phyloP scores from a whole-genome alignment of 1,284 basidiomycete genomes.

The Ganoderma boninense region DNA sequence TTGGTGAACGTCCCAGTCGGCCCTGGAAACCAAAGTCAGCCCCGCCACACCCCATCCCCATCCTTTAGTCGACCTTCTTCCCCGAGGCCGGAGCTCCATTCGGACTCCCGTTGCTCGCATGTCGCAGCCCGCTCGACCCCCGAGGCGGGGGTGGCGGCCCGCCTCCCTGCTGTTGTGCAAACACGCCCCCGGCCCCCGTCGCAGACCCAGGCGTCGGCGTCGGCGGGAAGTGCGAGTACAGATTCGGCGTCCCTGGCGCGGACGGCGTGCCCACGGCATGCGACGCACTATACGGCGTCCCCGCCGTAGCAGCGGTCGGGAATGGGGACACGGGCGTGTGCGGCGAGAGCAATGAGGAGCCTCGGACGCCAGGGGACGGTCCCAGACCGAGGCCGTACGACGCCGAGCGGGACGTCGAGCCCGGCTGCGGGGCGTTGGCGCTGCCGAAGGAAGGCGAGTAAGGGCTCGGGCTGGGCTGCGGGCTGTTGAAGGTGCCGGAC shows the following conservation, averaged over 20 bases:
- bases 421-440: conserved; percentile 40
- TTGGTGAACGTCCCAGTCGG: too few relatives aligned
- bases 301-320: conserved; percentile 37
- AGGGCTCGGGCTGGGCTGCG: conserved; percentile 39
- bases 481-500: conserved; percentile 44
- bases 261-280: conserved; percentile 23
- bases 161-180: conserved; percentile 35
- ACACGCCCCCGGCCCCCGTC: conserved; percentile 20
- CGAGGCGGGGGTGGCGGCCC: conserved; percentile 37
- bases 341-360: conserved; percentile 20
- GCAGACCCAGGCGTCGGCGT: conserved; percentile 43
- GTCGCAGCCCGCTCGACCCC: conserved; percentile 28
- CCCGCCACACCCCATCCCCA: background rate
- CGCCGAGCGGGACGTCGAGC: conserved; percentile 35
- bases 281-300: conserved; percentile 35
- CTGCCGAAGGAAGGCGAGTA: conserved; percentile 30
- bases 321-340: conserved; percentile 26
- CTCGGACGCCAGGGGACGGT: conserved; percentile 28
- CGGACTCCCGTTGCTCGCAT: conserved; percentile 29
- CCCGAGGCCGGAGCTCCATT: conserved; percentile 23
- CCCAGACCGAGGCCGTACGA: conserved; percentile 46
- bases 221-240: conserved; percentile 48
- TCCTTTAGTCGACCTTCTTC: conserved; percentile 55
- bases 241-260: conserved; percentile 34
- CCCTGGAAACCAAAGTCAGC: too few relatives aligned